Evolutionary conservation across 306 rosid species (phyloP), one percentile per base, ranked within the genome.

Genomic region (Arachis stenosperma): DNA sequence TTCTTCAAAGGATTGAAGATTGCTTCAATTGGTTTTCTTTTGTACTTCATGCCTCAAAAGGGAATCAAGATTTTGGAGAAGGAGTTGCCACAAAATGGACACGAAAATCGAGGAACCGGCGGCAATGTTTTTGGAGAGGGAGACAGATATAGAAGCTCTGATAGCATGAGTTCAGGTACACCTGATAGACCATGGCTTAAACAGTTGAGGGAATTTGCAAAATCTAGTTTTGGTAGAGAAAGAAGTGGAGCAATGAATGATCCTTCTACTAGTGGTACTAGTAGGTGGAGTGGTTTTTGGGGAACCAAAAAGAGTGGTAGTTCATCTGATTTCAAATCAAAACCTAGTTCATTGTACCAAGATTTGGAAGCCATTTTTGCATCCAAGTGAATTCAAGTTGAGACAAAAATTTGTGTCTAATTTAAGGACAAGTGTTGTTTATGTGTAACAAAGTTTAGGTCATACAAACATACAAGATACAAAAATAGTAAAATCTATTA

Each of bases 331-430:
- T 81, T 15, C 72, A 88, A 83, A 75, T 67, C 90, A 44, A 93
- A 89, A 75, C 77, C 88, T 62, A 81, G 8, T 50, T 80, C 81
- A 5, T 76, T 90, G 76, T 69, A 83, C 77, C 71, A 86, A 79
- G 97, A 93, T 80, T 79, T 93, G 79, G 98, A 93, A 84, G 92
- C 92, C 67, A 93, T 93, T 82, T 93, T 93, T 89, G 86, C 97
- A 61, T 86, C 98, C 74, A 86, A 85, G 79, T 90, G 87, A 90
- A 69, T 46, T 46, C 22, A 46, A 37, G 13, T 55, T 55, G 40
- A 39, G 9, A 13, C 44, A 15, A 13, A 37, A 30, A 39, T 37
- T 39, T 75, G 53, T 58, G 47, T 52, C 17, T 40, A 63, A 27
- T 70, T 56, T 56, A 27, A 48, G 58, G 27, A 22, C 27, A 22